Evolutionary conservation across 768 basidiomycete genomes (phyloP), one percentile per base, ranked within the genome.

Genomic region (Suillus subluteus): DNA sequence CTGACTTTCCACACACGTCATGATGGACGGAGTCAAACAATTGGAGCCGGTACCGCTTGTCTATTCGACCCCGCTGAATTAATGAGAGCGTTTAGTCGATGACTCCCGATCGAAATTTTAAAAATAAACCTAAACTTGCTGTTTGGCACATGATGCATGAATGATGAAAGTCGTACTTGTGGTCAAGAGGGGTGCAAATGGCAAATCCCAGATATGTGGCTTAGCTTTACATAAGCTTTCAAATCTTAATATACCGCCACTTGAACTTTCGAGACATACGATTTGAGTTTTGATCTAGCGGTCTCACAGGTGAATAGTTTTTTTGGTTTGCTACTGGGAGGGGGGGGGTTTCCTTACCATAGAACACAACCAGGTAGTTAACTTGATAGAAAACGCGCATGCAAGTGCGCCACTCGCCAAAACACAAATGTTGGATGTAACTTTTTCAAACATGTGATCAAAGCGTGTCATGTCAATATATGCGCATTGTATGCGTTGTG

Each of bases 1-100:
- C 44, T 80, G 80, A 30, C 46, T 35, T 1, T 41, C 30, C 12
- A 66, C 4, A n/a, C 46, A 38, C 40, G 50, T 63, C 6, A 35
- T 35, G 1, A 35, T 35, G 35, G 35, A 21, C 44, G 44, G 44
- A 11, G 18, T n/a, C 18, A 21, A 16, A 41, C n/a, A n/a, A 7
- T 46, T 21, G 44, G 21, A 46, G 21, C 21, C 43, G 18, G 7
- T 15, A 43, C 41, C 16, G 41, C 7, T 9, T 18, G 15, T 41
- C 40, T 41, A 41, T 13, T 41, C 40, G 40, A 4, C 40, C 40
- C 40, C 40, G 40, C 40, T 41, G 15, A 6, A 26, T 26, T 26
- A 26, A 26, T 26, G 26, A 26, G 2, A 26, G 26, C n/a, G n/a
- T n/a, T n/a, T n/a, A n/a, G n/a, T n/a, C n/a, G n/a, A n/a, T n/a